phyloP scores from a whole-genome alignment of 202 grass and related monocot species.

The Carex sylvatica region DNA sequence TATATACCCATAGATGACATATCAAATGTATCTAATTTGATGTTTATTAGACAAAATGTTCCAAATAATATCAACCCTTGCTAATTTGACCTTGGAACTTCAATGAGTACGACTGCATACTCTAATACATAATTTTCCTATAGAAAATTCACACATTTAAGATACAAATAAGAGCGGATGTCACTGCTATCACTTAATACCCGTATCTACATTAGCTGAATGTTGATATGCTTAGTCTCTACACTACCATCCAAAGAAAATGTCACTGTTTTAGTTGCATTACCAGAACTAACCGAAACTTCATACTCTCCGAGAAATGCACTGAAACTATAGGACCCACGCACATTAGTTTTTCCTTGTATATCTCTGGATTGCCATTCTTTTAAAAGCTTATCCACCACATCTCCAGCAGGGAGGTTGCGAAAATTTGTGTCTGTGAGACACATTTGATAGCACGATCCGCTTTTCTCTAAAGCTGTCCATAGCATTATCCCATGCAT shows the following conservation, averaged over 20 bases:
- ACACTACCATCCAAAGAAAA: constrained; percentile 59
- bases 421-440: constrained; percentile 66
- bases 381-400: constrained; percentile 65
- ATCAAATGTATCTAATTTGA: background rate
- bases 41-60: background rate
- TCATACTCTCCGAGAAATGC: constrained; percentile 74
- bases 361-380: constrained; percentile 73
- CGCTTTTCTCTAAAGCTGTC: constrained; percentile 60
- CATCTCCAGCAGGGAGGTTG: constrained; percentile 69
- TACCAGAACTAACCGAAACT: constrained; percentile 47
- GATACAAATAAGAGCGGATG: background rate
- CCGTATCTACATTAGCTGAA: constrained; percentile 53
- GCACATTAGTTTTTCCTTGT: constrained; percentile 52
- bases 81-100: background rate
- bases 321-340: constrained; percentile 69
- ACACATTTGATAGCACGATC: constrained; percentile 93
- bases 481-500: constrained; percentile 81
- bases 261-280: constrained; percentile 44
- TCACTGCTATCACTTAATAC: background rate
- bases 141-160: background rate
- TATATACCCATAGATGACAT: background rate
- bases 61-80: background rate
- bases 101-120: background rate
- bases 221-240: constrained; percentile 78
- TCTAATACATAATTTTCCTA: constrained; percentile 1